Evolutionary conservation across 257 asterid genomes (phyloP).

Genomic region (Cynanchum wilfordii): DNA sequence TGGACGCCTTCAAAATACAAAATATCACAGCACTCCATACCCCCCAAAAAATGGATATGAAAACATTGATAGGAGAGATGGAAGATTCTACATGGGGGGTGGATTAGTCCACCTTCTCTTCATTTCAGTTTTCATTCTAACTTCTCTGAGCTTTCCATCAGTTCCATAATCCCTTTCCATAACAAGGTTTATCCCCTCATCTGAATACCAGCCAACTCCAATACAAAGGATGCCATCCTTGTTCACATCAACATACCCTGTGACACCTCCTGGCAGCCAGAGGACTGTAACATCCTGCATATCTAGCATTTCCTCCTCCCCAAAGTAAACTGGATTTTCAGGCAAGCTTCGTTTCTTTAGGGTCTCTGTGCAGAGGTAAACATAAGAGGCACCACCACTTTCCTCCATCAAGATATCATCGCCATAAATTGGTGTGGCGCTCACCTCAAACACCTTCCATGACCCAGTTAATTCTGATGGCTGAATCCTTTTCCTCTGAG

Average conservation of each 20-base stretch:
- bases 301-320: conserved; percentile 87
- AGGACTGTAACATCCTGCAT: conserved; percentile 80
- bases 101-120: conserved; percentile 94
- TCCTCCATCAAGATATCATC: conserved; percentile 47
- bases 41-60: background rate
- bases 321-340: conserved; percentile 54
- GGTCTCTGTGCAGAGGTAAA: conserved; percentile 78
- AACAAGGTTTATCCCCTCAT: conserved; percentile 86
- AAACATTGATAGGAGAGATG: conserved; percentile 3
- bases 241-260: conserved; percentile 83
- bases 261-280: conserved; percentile 97
- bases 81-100: conserved; percentile 56
- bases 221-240: conserved; percentile 81
- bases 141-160: conserved; percentile 93
- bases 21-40: background rate
- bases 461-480: conserved; percentile 85
- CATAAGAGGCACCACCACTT: conserved; percentile 37
- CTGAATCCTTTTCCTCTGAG: conserved; percentile 86
- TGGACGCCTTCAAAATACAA: background rate
- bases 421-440: conserved; percentile 75
- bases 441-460: conserved; percentile 95
- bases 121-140: conserved; percentile 85
- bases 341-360: conserved; percentile 84
- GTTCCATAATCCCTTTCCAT: conserved; percentile 95
- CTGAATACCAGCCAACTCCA: conserved; percentile 98